Percentiles rank a stretch among this genome's conserved stretches.
Conservation (phyloP, 148 eudicot genomes). For the Vaccinium myrtillus region DNA sequence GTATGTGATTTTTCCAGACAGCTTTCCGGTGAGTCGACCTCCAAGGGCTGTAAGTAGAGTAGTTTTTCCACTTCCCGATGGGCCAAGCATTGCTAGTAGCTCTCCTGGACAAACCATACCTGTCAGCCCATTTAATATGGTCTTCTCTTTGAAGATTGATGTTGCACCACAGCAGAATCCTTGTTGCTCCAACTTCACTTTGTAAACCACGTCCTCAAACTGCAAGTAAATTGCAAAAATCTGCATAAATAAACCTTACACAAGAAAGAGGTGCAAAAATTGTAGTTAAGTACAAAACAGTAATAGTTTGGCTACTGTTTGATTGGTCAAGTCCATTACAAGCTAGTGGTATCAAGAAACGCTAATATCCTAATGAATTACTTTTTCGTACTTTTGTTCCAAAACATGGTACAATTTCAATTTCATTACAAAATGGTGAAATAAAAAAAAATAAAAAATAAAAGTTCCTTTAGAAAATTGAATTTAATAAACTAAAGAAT, state of each 20-base stretch:
- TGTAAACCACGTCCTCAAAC: slow-evolving; percentile 94
- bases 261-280: background rate
- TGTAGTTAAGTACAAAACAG: background rate
- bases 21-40: slow-evolving; percentile 63
- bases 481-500: too few relatives aligned
- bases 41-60: slow-evolving; percentile 92
- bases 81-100: slow-evolving; percentile 92
- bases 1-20: slow-evolving; percentile 79
- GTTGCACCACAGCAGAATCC: slow-evolving; percentile 46
- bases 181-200: slow-evolving; percentile 48
- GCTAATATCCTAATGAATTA: background rate
- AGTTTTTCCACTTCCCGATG: slow-evolving; percentile 99
- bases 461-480: too few relatives aligned
- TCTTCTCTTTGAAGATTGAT: slow-evolving; percentile 56
- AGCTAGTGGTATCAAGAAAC: background rate
- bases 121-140: slow-evolving; percentile 74
- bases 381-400: background rate
- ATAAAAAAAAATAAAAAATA: too few relatives aligned
- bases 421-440: background rate
- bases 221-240: slow-evolving; percentile 26
- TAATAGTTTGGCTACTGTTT: background rate
- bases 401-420: background rate
- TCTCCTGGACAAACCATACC: slow-evolving; percentile 89
- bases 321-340: background rate
- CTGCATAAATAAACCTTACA: background rate